Percentiles rank a stretch among this genome's conserved stretches.
phyloP scores from a whole-genome alignment of 768 basidiomycete genomes.

The Exsudoporus frostii region DNA sequence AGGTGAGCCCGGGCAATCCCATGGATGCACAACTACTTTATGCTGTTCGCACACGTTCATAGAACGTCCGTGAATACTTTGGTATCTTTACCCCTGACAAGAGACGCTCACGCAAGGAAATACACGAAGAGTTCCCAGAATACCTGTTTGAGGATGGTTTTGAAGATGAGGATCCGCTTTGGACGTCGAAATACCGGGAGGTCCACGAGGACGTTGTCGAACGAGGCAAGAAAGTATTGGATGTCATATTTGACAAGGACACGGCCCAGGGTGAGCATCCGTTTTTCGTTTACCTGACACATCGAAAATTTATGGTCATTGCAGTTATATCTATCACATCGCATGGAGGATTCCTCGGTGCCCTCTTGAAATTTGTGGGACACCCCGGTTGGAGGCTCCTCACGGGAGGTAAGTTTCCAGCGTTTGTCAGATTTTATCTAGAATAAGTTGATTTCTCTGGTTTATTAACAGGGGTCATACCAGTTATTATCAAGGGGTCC shows the following conservation, averaged over 20 bases:
- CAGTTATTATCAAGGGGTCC: slow-evolving; percentile 6
- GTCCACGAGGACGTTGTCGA: slow-evolving; percentile 22
- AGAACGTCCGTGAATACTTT: slow-evolving; percentile 59
- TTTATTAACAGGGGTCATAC: slow-evolving; percentile 7
- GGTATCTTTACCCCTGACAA: slow-evolving; percentile 69
- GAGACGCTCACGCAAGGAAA: slow-evolving; percentile 44
- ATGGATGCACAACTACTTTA: no score
- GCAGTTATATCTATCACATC: slow-evolving; percentile 60
- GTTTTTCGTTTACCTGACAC: neutral
- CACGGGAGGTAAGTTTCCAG: slow-evolving; percentile 52
- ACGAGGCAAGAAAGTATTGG: slow-evolving; percentile 49
- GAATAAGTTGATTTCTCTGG: neutral
- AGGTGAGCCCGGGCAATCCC: slow-evolving; percentile 36
- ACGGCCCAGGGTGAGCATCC: slow-evolving; percentile 41
- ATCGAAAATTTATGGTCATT: neutral
- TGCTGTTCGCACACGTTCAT: neutral
- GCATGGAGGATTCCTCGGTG: slow-evolving; percentile 58
- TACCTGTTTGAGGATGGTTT: slow-evolving; percentile 53
- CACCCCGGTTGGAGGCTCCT: slow-evolving; percentile 41
- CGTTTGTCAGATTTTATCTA: neutral
- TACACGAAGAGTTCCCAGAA: slow-evolving; percentile 34
- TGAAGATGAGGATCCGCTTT: slow-evolving; percentile 57
- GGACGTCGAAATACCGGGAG: slow-evolving; percentile 28
- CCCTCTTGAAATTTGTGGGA: slow-evolving; percentile 44
- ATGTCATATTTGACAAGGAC: slow-evolving; percentile 46